Evolutionary conservation across 1,284 basidiomycete genomes (phyloP), one percentile per base, ranked within the genome.

Genomic region (Ceratobasidium theobromae): DNA sequence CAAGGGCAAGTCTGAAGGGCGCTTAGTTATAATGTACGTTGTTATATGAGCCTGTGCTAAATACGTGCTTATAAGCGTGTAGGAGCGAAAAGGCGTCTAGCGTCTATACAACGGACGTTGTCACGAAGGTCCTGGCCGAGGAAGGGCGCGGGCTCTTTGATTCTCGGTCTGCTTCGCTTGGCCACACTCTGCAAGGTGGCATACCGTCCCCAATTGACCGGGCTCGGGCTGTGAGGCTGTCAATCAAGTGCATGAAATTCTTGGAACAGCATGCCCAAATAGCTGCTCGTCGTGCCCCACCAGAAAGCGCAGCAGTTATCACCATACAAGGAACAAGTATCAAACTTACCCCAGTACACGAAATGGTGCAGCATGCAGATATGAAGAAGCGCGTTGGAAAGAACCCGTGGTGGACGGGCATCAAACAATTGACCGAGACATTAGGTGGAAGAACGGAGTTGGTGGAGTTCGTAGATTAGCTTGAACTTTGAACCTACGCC

Each of bases 151-250:
- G 82, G 5, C 80, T 97, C n/a, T 99, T 98, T 74, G 97, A 99
- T 78, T 87, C 96, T 18, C 89, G 97, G 53, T 91, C 87, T 11
- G 97, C 96, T 16, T 89, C 91, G 2, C 86, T 99, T 21, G 96
- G 97, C 9, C 97, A 99, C 79, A 98, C 95, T 1, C 80, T 99
- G 8, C 96, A 99, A 75, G 96, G 96, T 18, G 94, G 94, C 4
- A 88, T 93, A 3, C 96, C 96, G 2, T 96, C 95, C 0, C 96
- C 96, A 0, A 82, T 93, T 70, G 97, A 99, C 79, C 91, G 96
- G 67, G 87, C 91, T 0, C 89, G 94, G 18, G 96, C 94, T 0
- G 90, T 92, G 0, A 88, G 95, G 49, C 83, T 98, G 43, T 88
- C 95, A 6, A 81, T 97, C 69, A 89, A 91, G 72, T 96, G 93